Base-by-base conservation (phyloP, 2,329 filamentous ascomycete genomes). In the Lecanicillium sp. region DNA sequence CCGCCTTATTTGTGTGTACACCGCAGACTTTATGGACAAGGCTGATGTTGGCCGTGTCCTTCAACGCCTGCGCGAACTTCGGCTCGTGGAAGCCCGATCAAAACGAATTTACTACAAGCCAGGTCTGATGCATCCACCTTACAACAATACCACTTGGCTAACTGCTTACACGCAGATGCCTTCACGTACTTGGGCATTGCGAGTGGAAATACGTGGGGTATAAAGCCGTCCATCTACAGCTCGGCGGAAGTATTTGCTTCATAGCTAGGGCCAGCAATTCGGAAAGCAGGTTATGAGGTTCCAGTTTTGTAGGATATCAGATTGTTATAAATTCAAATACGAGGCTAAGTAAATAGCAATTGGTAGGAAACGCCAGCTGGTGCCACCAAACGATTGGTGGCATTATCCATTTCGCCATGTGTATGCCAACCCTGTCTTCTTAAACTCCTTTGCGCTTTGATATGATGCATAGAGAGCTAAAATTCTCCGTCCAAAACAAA, bases 1-100 rank as follows among this genome's bases (percentile, higher is more conserved):
- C 15, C 69, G 78, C 15, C 60, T 92, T 30, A 77, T 94, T 18
- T 89, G 84, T 47, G 66, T 94, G 7, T 94, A 94, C 57, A 94
- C 86, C 5, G 64, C 67, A 30, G 78, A 94, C 56, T 92, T 88
- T 53, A 65, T 65, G 19, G 79, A 94, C 53, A 68, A 63, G 37
- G 63, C 69, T 4, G 86, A 94, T 53, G 73, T 94, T 5, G 69
- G 67, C 19, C 71, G 83, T 31, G 83, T 94, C 4, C 62, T 90
- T 29, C 54, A 66, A 42, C 72, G 66, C 46, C 58, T 94, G 44
- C 70, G 72, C 36, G 66, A 78, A 40, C 63, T 88, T 42, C 77
- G 72, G 7, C 61, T 92, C 28, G 66, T 82, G 36, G 65, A 65
- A 25, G 43, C 55, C 15, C 59, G 47, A 35, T 58, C 58, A 4